A percentile compares a stretch with the other conserved stretches of the same genome.
Evolutionary conservation across 129 eudicot species (phyloP).

Genomic region (Centaurea solstitialis): DNA sequence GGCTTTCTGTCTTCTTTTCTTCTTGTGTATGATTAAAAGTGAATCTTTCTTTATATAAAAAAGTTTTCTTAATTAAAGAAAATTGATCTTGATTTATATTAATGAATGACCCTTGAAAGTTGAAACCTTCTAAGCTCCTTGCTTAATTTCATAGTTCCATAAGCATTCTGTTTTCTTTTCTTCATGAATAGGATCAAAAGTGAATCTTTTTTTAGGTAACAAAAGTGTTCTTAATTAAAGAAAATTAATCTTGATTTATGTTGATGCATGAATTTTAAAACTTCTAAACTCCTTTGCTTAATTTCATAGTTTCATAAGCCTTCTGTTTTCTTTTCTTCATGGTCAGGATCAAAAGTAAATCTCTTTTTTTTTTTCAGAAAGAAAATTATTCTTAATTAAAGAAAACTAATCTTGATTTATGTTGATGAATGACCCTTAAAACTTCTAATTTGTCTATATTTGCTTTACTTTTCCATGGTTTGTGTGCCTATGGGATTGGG

Average conservation of each 20-base stretch:
- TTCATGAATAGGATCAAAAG: neutral
- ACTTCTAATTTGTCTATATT: conserved; percentile 28
- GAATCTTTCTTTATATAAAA: neutral
- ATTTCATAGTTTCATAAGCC: neutral
- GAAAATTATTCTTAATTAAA: neutral
- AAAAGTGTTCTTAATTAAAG: neutral
- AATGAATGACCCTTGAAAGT: conserved; percentile 8
- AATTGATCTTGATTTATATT: neutral
- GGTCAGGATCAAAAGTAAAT: neutral
- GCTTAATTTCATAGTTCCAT: neutral
- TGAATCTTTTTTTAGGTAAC: neutral
- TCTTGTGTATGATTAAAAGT: neutral
- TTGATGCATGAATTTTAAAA: conserved; percentile 14
- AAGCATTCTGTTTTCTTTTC: conserved; percentile 8
- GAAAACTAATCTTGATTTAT: conserved; percentile 6
- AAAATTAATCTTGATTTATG: conserved; percentile 7
- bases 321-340: conserved; percentile 10
- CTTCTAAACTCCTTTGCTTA: conserved; percentile 19
- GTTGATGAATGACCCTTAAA: conserved; percentile 13
- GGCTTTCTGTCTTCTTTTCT: neutral
- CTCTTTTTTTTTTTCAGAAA: neutral
- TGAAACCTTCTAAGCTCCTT: conserved; percentile 23
- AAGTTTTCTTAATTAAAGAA: neutral
- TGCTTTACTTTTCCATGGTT: conserved; percentile 1
- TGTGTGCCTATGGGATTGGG: conserved; percentile 11